Percentiles rank a stretch among this genome's conserved stretches.
These are phyloP conservation scores for Pelargonium myrrhifolium DNA, from an alignment of 441 rosid genomes.

Conservation along the genomic window DNA sequence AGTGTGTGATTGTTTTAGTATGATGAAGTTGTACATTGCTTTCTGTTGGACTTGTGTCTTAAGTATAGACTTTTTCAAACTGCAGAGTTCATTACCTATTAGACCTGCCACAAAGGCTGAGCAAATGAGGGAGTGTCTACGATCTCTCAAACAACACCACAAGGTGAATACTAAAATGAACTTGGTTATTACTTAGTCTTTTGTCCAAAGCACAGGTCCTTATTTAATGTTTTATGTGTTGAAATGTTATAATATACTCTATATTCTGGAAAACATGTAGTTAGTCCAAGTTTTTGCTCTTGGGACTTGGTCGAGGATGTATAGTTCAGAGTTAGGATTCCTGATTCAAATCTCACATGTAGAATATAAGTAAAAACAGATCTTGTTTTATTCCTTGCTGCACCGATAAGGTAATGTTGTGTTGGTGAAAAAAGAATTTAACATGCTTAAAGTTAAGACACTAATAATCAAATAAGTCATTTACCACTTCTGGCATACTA, in stretches of 20 bases:
- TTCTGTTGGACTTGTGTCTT: background rate
- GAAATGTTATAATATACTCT: background rate
- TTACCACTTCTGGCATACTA: background rate
- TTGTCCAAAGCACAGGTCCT: background rate
- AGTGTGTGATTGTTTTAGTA: background rate
- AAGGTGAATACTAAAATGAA: constrained; percentile 37
- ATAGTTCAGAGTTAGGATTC: background rate
- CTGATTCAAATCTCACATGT: too few species aligned
- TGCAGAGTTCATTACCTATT: constrained; percentile 70
- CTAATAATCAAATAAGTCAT: background rate
- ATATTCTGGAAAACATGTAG: background rate
- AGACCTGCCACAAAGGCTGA: constrained; percentile 91
- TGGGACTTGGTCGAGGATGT: background rate
- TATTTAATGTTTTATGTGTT: background rate
- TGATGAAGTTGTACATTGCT: constrained; percentile 1
- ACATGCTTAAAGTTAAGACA: background rate
- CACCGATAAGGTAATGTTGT: too few species aligned
- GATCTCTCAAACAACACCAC: constrained; percentile 84
- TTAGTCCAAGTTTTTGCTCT: background rate
- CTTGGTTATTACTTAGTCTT: background rate
- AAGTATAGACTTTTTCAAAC: constrained; percentile 8
- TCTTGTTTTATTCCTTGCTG: too few species aligned
- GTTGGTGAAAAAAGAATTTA: too few species aligned
- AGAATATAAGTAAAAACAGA: too few species aligned
- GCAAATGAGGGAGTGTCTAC: constrained; percentile 85